These are phyloP conservation scores for Backusella liffmaniae DNA, from an alignment of 192 early-diverging fungal species.

Conservation along the genomic window DNA sequence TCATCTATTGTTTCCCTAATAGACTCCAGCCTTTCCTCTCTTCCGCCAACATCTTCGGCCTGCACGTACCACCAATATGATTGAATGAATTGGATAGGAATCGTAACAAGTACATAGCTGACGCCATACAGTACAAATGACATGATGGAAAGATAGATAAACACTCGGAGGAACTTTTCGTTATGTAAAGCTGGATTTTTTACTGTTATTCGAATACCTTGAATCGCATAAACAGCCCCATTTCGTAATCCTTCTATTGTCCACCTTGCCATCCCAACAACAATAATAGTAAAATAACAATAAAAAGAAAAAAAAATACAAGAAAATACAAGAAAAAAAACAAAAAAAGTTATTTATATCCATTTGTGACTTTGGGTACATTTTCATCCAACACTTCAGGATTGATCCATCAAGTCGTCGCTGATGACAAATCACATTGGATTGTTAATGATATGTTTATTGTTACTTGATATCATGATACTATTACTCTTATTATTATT, in stretches of 20 bases:
- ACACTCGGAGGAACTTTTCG: constrained; percentile 35
- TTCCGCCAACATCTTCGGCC: not conserved
- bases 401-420: not conserved
- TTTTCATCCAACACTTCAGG: no score
- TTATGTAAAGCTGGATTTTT: constrained; percentile 47
- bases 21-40: not conserved
- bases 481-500: no score
- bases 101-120: constrained; percentile 42
- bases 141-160: constrained; percentile 39
- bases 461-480: not conserved
- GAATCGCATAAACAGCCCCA: constrained; percentile 40
- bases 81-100: constrained; percentile 40
- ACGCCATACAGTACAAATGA: constrained; percentile 41
- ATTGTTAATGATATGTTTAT: not conserved
- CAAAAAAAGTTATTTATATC: not conserved
- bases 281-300: not conserved
- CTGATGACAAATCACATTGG: not conserved
- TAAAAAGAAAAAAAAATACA: not conserved
- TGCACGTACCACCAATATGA: constrained; percentile 25
- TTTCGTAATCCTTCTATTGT: constrained; percentile 39
- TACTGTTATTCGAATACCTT: constrained; percentile 43
- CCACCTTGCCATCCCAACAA: constrained; percentile 22
- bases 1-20: not conserved
- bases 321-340: not conserved
- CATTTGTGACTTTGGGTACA: not conserved